These are phyloP conservation scores for Rhizopogon vulgaris DNA, from an alignment of 768 basidiomycete species.

Conservation along the genomic window DNA sequence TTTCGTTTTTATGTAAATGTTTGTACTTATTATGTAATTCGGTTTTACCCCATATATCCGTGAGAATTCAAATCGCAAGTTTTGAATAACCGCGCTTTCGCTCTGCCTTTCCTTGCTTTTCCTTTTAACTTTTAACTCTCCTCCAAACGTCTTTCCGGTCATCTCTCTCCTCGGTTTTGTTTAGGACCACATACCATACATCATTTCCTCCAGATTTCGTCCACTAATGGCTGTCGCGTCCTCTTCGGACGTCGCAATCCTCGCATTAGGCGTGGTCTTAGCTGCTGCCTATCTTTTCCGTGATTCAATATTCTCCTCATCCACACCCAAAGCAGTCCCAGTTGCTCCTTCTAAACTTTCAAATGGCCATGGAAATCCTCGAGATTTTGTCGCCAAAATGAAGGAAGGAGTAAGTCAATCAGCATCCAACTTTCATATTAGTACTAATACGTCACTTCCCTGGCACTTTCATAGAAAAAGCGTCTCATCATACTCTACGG, in stretches of 20 bases:
- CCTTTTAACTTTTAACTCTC: conserved; percentile 1
- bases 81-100: neutral
- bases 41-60: no score
- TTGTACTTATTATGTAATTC: no score
- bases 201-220: conserved; percentile 4
- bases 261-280: conserved; percentile 67
- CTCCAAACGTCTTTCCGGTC: neutral
- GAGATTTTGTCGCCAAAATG: conserved; percentile 94
- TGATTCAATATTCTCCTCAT: conserved; percentile 67
- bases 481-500: conserved; percentile 96
- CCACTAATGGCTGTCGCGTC: conserved; percentile 52
- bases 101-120: conserved; percentile 2
- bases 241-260: conserved; percentile 66
- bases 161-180: conserved; percentile 4
- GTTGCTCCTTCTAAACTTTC: conserved; percentile 35
- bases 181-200: neutral
- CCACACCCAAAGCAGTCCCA: conserved; percentile 55
- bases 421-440: conserved; percentile 1
- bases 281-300: conserved; percentile 80
- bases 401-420: conserved; percentile 70
- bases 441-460: conserved; percentile 6
- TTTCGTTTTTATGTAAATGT: no score
- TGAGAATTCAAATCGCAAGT: no score
- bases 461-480: conserved; percentile 65
- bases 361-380: conserved; percentile 79